Evolutionary conservation across 2,329 filamentous ascomycete species (phyloP).

Genomic region (Plectosphaerella cucumerina): DNA sequence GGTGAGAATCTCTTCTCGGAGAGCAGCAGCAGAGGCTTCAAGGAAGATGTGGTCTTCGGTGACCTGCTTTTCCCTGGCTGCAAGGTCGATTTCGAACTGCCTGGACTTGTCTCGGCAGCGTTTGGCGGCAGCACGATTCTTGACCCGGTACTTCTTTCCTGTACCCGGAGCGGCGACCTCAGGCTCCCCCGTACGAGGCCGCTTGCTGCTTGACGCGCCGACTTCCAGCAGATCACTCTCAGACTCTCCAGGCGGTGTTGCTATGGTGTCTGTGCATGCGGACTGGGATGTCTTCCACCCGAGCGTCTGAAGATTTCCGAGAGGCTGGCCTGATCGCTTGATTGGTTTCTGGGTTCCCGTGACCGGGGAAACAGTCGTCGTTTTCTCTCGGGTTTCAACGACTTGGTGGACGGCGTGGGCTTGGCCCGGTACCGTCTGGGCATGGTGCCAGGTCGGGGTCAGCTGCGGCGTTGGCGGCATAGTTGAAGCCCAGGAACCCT

Average conservation of each 20-base stretch:
- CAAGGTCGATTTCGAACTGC: slow-evolving; percentile 7
- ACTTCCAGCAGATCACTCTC: background rate
- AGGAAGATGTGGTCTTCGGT: slow-evolving; percentile 6
- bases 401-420: too few relatives aligned
- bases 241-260: background rate
- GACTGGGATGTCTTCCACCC: too few relatives aligned
- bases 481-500: background rate
- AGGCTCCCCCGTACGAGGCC: background rate
- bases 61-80: slow-evolving; percentile 4
- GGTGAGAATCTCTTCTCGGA: slow-evolving; percentile 7
- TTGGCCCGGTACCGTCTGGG: too few relatives aligned
- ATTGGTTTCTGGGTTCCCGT: too few relatives aligned
- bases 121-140: slow-evolving; percentile 11
- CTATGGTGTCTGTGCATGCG: background rate
- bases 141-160: slow-evolving; percentile 7
- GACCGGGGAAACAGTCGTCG: too few relatives aligned
- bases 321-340: too few relatives aligned
- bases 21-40: slow-evolving; percentile 4
- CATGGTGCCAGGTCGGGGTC: background rate
- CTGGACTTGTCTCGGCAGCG: slow-evolving; percentile 11
- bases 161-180: too few relatives aligned
- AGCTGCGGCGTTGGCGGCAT: background rate
- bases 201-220: background rate
- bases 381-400: too few relatives aligned
- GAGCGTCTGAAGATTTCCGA: too few relatives aligned